Percentiles rank a stretch among this genome's conserved stretches.
Evolutionary conservation across 2,329 filamentous ascomycete genomes (phyloP).

Genomic region (Aureobasidium sp.): DNA sequence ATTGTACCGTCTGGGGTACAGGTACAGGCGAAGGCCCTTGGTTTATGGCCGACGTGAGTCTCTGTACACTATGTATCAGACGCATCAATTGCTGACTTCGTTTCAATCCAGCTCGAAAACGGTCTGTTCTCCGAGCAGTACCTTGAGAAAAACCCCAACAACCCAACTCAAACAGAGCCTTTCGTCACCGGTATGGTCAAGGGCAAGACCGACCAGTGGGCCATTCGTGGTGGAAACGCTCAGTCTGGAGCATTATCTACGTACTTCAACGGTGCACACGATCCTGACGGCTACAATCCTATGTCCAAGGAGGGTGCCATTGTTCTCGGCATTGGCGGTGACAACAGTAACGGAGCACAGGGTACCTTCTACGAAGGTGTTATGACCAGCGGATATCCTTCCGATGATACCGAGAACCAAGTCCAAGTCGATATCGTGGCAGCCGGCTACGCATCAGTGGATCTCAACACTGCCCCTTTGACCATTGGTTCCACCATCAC

Average conservation of each 20-base stretch:
- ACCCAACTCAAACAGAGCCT: constrained; percentile 54
- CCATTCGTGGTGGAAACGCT: constrained; percentile 65
- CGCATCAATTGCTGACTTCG: constrained; percentile 40
- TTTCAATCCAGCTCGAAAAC: constrained; percentile 54
- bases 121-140: not conserved
- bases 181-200: constrained; percentile 67
- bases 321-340: constrained; percentile 73
- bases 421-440: constrained; percentile 60
- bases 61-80: no score
- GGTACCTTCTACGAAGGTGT: constrained; percentile 68
- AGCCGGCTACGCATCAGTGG: constrained; percentile 42
- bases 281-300: constrained; percentile 60
- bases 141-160: not conserved
- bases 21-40: constrained; percentile 68
- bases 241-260: constrained; percentile 56
- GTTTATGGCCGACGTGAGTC: constrained; percentile 71
- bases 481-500: not conserved
- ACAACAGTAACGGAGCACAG: constrained; percentile 66
- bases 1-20: constrained; percentile 59
- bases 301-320: constrained; percentile 74
- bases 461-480: not conserved
- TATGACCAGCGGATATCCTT: constrained; percentile 69
- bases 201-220: constrained; percentile 61
- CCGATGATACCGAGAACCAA: constrained; percentile 61
- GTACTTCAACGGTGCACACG: constrained; percentile 51